Conservation (phyloP, 495 filamentous ascomycete species). For the Physcia stellaris region DNA sequence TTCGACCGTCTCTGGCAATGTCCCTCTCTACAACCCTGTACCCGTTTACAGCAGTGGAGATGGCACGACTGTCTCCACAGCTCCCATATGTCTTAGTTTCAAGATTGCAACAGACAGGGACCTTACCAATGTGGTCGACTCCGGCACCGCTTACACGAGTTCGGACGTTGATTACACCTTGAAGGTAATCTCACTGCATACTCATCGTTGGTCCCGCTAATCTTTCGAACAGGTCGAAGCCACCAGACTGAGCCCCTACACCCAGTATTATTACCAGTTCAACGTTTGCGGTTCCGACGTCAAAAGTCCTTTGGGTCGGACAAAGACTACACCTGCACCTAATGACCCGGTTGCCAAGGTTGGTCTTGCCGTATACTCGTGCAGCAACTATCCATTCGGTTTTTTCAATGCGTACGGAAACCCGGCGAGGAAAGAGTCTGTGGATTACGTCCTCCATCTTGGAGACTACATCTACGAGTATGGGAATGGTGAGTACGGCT, state of each 20-base stretch:
- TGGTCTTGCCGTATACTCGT: conserved; percentile 41
- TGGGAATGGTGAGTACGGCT: conserved; percentile 41
- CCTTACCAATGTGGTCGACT: conserved; percentile 26
- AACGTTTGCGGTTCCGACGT: conserved; percentile 36
- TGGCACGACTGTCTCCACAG: conserved; percentile 34
- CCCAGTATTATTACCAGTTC: conserved; percentile 47
- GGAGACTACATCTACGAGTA: conserved; percentile 65
- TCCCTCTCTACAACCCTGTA: conserved; percentile 34
- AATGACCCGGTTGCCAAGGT: conserved; percentile 23
- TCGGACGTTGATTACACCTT: conserved; percentile 60
- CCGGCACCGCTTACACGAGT: conserved; percentile 45
- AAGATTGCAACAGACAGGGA: conserved; percentile 29
- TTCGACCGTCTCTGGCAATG: conserved; percentile 41
- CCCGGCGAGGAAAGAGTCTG: conserved; percentile 50
- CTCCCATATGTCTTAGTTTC: conserved; percentile 47
- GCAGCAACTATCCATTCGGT: conserved; percentile 45
- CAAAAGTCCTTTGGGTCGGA: conserved; percentile 35
- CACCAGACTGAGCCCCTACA: conserved; percentile 38
- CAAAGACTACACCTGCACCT: conserved; percentile 36
- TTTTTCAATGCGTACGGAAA: conserved; percentile 38
- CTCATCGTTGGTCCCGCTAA: neutral
- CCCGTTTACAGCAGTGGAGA: conserved; percentile 34
- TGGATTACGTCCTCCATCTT: conserved; percentile 52
- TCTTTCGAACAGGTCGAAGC: conserved; percentile 39
- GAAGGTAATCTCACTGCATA: conserved; percentile 31